Evolutionary conservation across 169 alveolate species (phyloP).

Genomic region (Plasmodium sp.): DNA sequence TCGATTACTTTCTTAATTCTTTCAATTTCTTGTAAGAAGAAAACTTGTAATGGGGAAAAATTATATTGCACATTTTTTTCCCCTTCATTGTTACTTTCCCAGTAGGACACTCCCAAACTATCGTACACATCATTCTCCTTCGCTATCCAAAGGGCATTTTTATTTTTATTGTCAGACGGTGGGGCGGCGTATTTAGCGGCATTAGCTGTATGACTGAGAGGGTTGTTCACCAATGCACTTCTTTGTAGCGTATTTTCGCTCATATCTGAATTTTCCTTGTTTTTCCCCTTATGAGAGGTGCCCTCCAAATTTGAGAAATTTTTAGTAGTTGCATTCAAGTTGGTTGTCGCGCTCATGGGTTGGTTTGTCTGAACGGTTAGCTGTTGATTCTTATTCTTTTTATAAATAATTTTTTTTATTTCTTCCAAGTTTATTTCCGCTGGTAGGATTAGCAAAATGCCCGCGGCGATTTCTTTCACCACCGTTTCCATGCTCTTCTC

Average conservation of each 20-base stretch:
- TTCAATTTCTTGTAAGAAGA: constrained; percentile 96
- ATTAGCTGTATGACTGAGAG: constrained; percentile 92
- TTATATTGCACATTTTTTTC: constrained; percentile 66
- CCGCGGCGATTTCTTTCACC: constrained; percentile 92
- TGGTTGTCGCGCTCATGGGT: constrained; percentile 35
- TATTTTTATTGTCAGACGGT: constrained; percentile 74
- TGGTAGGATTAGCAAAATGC: constrained; percentile 91
- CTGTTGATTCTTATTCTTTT: constrained; percentile 68
- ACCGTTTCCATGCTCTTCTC: constrained; percentile 95
- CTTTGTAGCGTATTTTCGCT: constrained; percentile 42
- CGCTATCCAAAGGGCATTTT: background rate
- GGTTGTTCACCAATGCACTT: constrained; percentile 88
- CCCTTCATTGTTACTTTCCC: constrained; percentile 69
- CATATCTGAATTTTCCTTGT: constrained; percentile 26
- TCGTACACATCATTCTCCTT: constrained; percentile 43
- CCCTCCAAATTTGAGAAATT: constrained; percentile 38
- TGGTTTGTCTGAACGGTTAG: constrained; percentile 25
- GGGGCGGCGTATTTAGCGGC: constrained; percentile 87
- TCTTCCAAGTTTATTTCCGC: constrained; percentile 84
- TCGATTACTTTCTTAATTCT: constrained; percentile 94
- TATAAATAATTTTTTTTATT: constrained; percentile 66
- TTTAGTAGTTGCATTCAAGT: constrained; percentile 32
- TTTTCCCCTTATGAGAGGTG: constrained; percentile 27
- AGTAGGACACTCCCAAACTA: constrained; percentile 27
- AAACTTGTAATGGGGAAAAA: constrained; percentile 94